phyloP scores from a whole-genome alignment of 257 asterid species.

The Solanum okadae region DNA sequence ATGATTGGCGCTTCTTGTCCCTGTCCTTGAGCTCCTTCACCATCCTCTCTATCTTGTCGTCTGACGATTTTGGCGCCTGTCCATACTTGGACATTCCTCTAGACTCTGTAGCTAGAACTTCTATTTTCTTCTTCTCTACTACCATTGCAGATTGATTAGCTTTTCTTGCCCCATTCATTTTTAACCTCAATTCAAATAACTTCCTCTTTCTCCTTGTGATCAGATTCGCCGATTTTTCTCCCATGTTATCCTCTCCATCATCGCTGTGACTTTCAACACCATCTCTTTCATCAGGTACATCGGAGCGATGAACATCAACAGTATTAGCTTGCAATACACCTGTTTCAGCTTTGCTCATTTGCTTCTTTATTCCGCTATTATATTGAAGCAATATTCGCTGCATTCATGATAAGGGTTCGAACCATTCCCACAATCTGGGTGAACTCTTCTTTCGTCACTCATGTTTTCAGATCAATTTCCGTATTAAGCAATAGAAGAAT shows the following conservation, averaged over 20 bases:
- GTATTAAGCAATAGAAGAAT: no score
- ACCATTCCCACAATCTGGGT: constrained; percentile 64
- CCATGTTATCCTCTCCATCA: neutral
- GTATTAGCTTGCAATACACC: constrained; percentile 4
- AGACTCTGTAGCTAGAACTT: neutral
- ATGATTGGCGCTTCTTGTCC: constrained; percentile 69
- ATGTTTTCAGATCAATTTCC: neutral
- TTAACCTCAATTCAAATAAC: neutral
- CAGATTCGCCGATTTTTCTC: neutral
- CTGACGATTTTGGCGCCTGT: constrained; percentile 8
- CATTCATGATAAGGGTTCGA: constrained; percentile 63
- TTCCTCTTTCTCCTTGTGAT: neutral
- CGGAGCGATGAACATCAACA: neutral
- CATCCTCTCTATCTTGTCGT: constrained; percentile 75
- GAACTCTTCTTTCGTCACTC: constrained; percentile 47
- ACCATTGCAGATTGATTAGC: constrained; percentile 91
- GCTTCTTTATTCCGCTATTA: constrained; percentile 49
- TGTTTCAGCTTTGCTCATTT: constrained; percentile 12
- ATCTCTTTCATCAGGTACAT: neutral
- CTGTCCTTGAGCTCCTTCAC: constrained; percentile 76
- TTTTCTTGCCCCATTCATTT: constrained; percentile 63
- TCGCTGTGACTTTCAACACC: neutral
- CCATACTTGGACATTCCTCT: no score
- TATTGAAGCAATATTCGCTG: constrained; percentile 46
- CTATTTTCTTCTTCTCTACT: constrained; percentile 63